Base-by-base conservation (phyloP, 129 eudicot genomes). In the Oenanthe sinensis region DNA sequence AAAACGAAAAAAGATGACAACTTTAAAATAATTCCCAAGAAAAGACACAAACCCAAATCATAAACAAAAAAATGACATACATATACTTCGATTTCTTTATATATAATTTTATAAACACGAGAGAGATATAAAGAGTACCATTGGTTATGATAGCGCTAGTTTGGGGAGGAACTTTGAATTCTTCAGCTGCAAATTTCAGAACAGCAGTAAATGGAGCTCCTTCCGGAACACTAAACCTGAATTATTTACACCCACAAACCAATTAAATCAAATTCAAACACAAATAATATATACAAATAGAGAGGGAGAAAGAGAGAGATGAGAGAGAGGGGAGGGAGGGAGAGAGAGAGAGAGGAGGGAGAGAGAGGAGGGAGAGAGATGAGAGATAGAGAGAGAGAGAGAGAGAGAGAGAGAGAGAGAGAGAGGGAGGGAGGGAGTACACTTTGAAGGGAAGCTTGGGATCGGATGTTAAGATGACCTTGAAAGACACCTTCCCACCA, bases 141-240 rank as follows among this genome's bases (percentile, higher is more conserved):
- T 92, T 96, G 44, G 99, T 96, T 81, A 96, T 96, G 84, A 96
- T 96, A 78, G 99, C 99, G 79, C 99, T 96, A 80, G 99, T 96
- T 83, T 96, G 99, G 17, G 97, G 99, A 79, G 99, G 99, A 71
- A 96, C 99, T 88, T 96, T 96, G 84, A 96, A 96, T 82, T 96
- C 97, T 83, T 96, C 99, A 39, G 99, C 99, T 5, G 99, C 97
- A 79, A 87, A 96, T 86, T 92, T 96, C 28, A 96, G 89, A 74
- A 96, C 99, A 12, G 97, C 99, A 22, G 97, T 96, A 80, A 96
- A 96, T 19, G 99, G 99, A 65, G 99, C 99, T 75, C 97, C 99
- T 85, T 96, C 99, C 1, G 99, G 97, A 13, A 96, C 97, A 87
- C 99, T 96, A 89, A 96, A 94, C 83, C 98, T 94, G 85, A 69